Percentiles rank a stretch among this genome's conserved stretches.
Evolutionary conservation across 148 eudicot genomes (phyloP).

Genomic region (Diospyros lotus): DNA sequence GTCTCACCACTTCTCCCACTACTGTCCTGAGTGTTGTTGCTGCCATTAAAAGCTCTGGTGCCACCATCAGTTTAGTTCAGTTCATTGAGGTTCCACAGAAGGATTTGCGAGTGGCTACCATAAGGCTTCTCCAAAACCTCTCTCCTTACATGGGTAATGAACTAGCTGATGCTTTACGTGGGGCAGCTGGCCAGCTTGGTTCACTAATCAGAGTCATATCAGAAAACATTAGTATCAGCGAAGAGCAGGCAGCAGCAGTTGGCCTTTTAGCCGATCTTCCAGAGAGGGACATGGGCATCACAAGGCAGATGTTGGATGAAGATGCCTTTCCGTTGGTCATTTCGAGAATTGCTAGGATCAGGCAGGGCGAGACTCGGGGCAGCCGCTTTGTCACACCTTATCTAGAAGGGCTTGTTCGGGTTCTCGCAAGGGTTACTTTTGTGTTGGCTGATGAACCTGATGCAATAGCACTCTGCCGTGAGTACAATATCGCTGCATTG

Average conservation of each 20-base stretch:
- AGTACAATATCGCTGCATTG: slow-evolving; percentile 42
- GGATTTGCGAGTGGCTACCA: slow-evolving; percentile 61
- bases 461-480: slow-evolving; percentile 53
- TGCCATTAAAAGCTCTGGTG: slow-evolving; percentile 89
- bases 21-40: slow-evolving; percentile 58
- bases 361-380: slow-evolving; percentile 70
- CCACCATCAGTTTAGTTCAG: slow-evolving; percentile 75
- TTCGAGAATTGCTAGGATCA: slow-evolving; percentile 44
- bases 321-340: slow-evolving; percentile 52
- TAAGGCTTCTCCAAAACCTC: slow-evolving; percentile 72
- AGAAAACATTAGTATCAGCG: slow-evolving; percentile 48
- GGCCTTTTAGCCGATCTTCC: slow-evolving; percentile 79
- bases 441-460: slow-evolving; percentile 53
- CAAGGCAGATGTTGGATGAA: slow-evolving; percentile 57
- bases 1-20: slow-evolving; percentile 62
- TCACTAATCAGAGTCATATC: slow-evolving; percentile 55
- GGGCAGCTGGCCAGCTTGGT: slow-evolving; percentile 70
- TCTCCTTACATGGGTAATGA: slow-evolving; percentile 74
- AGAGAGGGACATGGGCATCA: slow-evolving; percentile 55
- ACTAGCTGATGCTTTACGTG: slow-evolving; percentile 63
- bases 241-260: slow-evolving; percentile 85
- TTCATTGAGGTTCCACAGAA: slow-evolving; percentile 72
- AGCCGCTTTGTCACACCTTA: slow-evolving; percentile 67
- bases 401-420: slow-evolving; percentile 73
- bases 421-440: slow-evolving; percentile 68